Conservation (phyloP, 352 stramenopile species). For the Phytophthora pini region DNA sequence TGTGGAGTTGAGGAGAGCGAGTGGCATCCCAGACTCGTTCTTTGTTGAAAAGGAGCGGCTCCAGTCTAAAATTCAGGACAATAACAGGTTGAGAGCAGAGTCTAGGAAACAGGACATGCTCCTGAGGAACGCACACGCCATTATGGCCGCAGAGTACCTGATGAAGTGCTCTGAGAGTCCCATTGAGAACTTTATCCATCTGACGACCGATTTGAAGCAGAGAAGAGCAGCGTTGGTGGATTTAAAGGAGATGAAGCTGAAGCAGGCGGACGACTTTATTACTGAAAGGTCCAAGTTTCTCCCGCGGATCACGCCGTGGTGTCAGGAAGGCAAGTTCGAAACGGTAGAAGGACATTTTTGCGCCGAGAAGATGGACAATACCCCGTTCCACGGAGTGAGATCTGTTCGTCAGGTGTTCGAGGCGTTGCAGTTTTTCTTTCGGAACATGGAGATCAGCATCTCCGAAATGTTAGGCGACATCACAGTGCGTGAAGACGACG, state of each 20-base stretch:
- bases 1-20: constrained; percentile 32
- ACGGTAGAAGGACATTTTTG: constrained; percentile 52
- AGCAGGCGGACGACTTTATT: constrained; percentile 38
- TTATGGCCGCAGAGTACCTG: constrained; percentile 49
- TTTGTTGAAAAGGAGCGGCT: constrained; percentile 37
- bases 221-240: constrained; percentile 29
- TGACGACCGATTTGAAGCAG: constrained; percentile 44
- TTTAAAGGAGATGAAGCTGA: constrained; percentile 43
- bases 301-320: constrained; percentile 37
- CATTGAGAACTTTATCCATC: constrained; percentile 51
- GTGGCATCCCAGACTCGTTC: constrained; percentile 40
- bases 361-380: constrained; percentile 64
- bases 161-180: constrained; percentile 40
- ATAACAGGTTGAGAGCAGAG: constrained; percentile 41
- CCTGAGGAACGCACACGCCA: constrained; percentile 43
- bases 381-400: constrained; percentile 45
- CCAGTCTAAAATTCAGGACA: constrained; percentile 31
- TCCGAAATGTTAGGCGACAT: constrained; percentile 65
- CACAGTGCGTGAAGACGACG: constrained; percentile 63
- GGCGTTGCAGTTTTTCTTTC: constrained; percentile 60
- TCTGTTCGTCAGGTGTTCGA: constrained; percentile 61
- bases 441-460: constrained; percentile 68
- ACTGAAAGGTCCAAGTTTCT: constrained; percentile 34
- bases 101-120: constrained; percentile 54
- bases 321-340: constrained; percentile 56